phyloP scores from a whole-genome alignment of 1,284 basidiomycete genomes.

The Tremellales sp. region DNA sequence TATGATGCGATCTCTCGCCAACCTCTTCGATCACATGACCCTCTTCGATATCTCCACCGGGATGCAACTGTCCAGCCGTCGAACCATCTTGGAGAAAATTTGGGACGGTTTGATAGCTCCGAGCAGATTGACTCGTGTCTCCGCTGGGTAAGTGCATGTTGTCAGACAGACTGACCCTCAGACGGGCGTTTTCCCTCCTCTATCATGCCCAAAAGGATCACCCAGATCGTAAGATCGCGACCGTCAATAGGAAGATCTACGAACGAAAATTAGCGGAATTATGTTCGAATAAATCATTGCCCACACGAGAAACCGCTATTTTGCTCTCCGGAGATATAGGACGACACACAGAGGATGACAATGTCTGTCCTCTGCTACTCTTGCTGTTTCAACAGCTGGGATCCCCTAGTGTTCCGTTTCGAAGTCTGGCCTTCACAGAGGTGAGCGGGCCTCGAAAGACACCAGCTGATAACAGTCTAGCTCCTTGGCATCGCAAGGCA shows the following conservation, averaged over 20 bases:
- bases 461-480: conserved; percentile 47
- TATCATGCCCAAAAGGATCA: conserved; percentile 12
- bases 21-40: conserved; percentile 14
- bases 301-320: conserved; percentile 24
- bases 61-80: conserved; percentile 5
- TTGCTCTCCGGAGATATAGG: conserved; percentile 30
- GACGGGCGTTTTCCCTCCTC: conserved; percentile 17
- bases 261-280: conserved; percentile 4
- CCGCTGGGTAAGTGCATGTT: conserved; percentile 18
- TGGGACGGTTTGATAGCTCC: conserved; percentile 12
- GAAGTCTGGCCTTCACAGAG: conserved; percentile 66
- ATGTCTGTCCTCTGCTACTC: conserved; percentile 61
- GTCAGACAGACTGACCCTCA: conserved; percentile 5
- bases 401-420: conserved; percentile 61
- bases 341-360: conserved; percentile 55
- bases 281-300: not conserved
- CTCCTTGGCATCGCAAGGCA: conserved; percentile 50
- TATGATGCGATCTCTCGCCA: conserved; percentile 14
- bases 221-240: conserved; percentile 8
- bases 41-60: not conserved
- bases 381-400: conserved; percentile 68
- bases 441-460: too few relatives aligned
- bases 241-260: conserved; percentile 6
- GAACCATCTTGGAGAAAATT: conserved; percentile 9
- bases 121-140: conserved; percentile 19